A percentile compares a stretch with the other conserved stretches of the same genome.
Evolutionary conservation across 2,329 filamentous ascomycete species (phyloP).

Genomic region (Colletotrichum endophyticum): DNA sequence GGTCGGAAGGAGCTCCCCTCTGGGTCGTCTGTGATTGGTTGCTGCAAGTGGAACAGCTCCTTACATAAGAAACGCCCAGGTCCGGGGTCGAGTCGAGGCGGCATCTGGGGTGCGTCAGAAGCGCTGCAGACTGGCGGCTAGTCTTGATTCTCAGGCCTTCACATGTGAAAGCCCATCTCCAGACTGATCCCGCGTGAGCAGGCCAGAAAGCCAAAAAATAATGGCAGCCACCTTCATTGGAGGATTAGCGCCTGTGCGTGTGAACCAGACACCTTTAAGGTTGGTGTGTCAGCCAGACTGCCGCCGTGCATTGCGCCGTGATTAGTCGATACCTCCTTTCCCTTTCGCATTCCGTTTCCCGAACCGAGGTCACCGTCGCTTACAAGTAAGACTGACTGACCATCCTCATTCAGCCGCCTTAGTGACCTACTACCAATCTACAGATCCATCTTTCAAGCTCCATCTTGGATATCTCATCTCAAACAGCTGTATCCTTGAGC

Average conservation of each 20-base stretch:
- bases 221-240: not conserved
- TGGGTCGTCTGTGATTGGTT: not conserved
- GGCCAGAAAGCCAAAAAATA: not conserved
- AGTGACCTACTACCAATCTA: not conserved
- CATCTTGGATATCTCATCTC: not conserved
- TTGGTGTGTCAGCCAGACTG: not conserved
- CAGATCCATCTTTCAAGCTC: not conserved
- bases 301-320: not conserved
- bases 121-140: not conserved
- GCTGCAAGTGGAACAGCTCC: not conserved
- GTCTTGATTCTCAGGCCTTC: not conserved
- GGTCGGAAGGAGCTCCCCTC: not conserved
- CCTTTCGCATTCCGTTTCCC: not conserved
- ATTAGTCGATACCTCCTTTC: not conserved
- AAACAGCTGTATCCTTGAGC: not conserved
- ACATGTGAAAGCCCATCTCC: slow-evolving; percentile 11
- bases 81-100: not conserved
- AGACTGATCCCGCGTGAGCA: not conserved
- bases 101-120: slow-evolving; percentile 6
- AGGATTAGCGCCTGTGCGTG: not conserved
- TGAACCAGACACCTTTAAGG: not conserved
- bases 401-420: not conserved
- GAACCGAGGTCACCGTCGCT: slow-evolving; percentile 9
- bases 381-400: not conserved
- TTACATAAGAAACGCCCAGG: not conserved